Conservation (phyloP, 2,329 filamentous ascomycete species). For the Calonectria multiphialidica region DNA sequence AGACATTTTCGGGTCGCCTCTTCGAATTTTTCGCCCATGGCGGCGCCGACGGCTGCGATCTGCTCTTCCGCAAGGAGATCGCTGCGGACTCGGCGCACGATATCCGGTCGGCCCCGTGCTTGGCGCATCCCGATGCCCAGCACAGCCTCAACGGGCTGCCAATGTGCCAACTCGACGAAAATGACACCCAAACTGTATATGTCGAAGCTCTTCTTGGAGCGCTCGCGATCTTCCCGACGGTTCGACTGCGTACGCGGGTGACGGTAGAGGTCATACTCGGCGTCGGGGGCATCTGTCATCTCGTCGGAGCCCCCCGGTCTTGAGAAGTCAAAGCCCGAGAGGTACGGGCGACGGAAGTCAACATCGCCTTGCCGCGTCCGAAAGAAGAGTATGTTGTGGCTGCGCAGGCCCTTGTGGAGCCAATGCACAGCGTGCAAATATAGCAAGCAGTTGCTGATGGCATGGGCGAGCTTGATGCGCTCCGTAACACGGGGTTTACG, state of each 20-base stretch:
- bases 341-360: slow-evolving; percentile 55
- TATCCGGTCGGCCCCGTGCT: slow-evolving; percentile 51
- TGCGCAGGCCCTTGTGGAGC: slow-evolving; percentile 70
- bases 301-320: slow-evolving; percentile 63
- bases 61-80: slow-evolving; percentile 46
- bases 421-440: slow-evolving; percentile 68
- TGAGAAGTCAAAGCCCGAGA: slow-evolving; percentile 68
- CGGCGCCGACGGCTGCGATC: slow-evolving; percentile 50
- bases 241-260: slow-evolving; percentile 58
- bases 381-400: slow-evolving; percentile 67
- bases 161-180: slow-evolving; percentile 66
- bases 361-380: slow-evolving; percentile 45
- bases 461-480: slow-evolving; percentile 63
- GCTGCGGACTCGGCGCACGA: slow-evolving; percentile 51
- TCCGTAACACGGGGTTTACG: slow-evolving; percentile 63
- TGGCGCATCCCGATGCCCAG: slow-evolving; percentile 53
- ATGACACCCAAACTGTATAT: slow-evolving; percentile 66
- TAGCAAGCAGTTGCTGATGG: slow-evolving; percentile 64
- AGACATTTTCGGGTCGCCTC: slow-evolving; percentile 53
- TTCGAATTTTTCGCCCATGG: slow-evolving; percentile 56
- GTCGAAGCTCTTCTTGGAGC: slow-evolving; percentile 63
- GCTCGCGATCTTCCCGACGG: slow-evolving; percentile 44
- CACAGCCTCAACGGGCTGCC: slow-evolving; percentile 59
- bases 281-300: slow-evolving; percentile 61
- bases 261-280: slow-evolving; percentile 62